Evolutionary conservation across 192 early-diverging fungal genomes (phyloP), one percentile per base, ranked within the genome.

Genomic region (Allomyces macrogynus): DNA sequence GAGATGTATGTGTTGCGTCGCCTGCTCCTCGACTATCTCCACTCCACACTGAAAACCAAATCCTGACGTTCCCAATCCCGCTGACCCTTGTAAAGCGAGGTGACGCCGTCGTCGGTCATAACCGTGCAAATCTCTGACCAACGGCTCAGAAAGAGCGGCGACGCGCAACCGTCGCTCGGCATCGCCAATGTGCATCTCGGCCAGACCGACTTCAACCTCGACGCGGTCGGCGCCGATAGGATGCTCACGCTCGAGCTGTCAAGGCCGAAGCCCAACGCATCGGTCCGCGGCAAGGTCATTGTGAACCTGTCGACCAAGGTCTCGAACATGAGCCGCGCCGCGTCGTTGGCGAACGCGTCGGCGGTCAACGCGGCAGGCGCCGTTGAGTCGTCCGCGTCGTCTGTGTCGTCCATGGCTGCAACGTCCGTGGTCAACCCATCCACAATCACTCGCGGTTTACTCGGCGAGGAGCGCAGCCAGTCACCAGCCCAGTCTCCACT

Each of bases 91-190:
- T 54, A 32, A 67, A 88, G 86, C 27, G 78, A 80, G 71, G 86
- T 87, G 16, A 80, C 77, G 26, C 86, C 85, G 71, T 75, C 69
- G 64, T 89, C 87, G 69, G 83, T 90, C 18, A 78, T 97, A 63
- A 86, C 92, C 4, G 86, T 94, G 65, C 95, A 97, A 77, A 86
- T 97, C 43, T 97, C 95, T 81, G 95, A 97, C 77, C 93, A 97
- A 77, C 84, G 86, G 71, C 94, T 93, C 69, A 94, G 90, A 73
- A 92, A 94, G 73, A 92, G 83, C 78, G 87, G 82, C 68, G 80
- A 71, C 26, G 60, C 81, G 54, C 89, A 91, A 71, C 86, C 86
- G 60, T 97, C 95, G 68, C 77, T 95, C 43, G 92, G 92, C 44
- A 89, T 93, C 61, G 81, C 91, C 67, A 90, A 93, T 69, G 78